Evolutionary conservation across 768 basidiomycete species (phyloP).

Genomic region (Phylloporus sp.): DNA sequence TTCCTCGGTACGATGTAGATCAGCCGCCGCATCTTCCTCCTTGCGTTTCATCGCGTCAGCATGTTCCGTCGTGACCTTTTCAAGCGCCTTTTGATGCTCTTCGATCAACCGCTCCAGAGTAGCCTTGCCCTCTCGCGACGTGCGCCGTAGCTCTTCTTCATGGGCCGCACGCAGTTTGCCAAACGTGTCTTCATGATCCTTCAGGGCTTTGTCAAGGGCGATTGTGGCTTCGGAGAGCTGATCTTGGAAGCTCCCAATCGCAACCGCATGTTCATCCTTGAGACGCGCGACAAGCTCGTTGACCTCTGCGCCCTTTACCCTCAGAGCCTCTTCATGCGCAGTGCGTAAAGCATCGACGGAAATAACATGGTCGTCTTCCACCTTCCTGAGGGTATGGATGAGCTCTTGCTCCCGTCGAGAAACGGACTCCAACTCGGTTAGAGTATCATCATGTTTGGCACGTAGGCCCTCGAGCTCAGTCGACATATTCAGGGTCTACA

Average conservation of each 20-base stretch:
- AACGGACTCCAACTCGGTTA: conserved; percentile 51
- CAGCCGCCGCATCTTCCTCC: conserved; percentile 53
- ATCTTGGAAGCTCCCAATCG: conserved; percentile 36
- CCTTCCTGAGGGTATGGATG: conserved; percentile 44
- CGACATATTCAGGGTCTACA: conserved; percentile 81
- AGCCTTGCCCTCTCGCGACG: conserved; percentile 52
- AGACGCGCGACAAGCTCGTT: conserved; percentile 41
- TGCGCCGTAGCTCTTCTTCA: conserved; percentile 48
- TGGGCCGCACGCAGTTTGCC: conserved; percentile 55
- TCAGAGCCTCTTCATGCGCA: conserved; percentile 44
- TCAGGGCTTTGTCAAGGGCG: conserved; percentile 44
- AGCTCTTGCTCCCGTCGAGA: conserved; percentile 56
- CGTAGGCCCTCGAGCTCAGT: conserved; percentile 77
- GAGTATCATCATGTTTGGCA: conserved; percentile 51
- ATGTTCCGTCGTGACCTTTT: conserved; percentile 51
- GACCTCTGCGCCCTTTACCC: conserved; percentile 39
- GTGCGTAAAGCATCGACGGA: conserved; percentile 46
- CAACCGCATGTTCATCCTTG: conserved; percentile 46
- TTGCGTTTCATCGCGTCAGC: conserved; percentile 53
- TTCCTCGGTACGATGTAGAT: conserved; percentile 67
- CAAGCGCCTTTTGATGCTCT: conserved; percentile 52
- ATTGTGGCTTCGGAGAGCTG: conserved; percentile 44
- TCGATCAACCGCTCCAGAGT: conserved; percentile 44
- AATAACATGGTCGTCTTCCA: conserved; percentile 46
- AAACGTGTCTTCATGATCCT: conserved; percentile 59